Conservation (phyloP, 768 basidiomycete genomes). For the Phallus indusiatus region DNA sequence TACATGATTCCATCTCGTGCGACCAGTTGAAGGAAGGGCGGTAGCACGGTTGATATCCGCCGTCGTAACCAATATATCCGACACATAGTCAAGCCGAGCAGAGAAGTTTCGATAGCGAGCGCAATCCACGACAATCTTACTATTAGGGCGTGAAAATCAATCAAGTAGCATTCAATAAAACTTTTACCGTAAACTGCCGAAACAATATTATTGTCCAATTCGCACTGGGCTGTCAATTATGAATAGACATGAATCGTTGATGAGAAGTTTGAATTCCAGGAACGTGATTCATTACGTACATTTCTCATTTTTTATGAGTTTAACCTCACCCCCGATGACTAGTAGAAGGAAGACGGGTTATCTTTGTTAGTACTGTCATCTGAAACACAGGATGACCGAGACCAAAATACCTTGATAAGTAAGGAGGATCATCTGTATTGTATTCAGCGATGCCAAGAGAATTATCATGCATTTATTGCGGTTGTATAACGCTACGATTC, state of each 20-base stretch:
- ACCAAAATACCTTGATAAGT: not conserved
- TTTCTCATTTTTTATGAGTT: no score
- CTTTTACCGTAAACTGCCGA: not conserved
- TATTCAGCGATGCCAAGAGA: not conserved
- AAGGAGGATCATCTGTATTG: not conserved
- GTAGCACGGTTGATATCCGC: not conserved
- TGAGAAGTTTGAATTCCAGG: no score
- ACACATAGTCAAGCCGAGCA: not conserved
- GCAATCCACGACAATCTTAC: not conserved
- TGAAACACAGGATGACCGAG: not conserved
- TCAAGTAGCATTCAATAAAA: not conserved
- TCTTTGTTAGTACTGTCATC: not conserved
- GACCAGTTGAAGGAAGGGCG: not conserved
- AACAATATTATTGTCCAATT: not conserved
- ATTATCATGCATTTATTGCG: not conserved
- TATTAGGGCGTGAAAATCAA: not conserved
- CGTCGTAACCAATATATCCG: not conserved
- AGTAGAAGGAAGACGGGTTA: no score
- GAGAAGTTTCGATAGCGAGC: not conserved
- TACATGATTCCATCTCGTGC: not conserved
- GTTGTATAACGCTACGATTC: not conserved
- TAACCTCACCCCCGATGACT: no score
- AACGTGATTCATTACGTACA: no score
- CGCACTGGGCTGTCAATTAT: no score
- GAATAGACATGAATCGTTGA: no score